These are phyloP conservation scores for Opeltia flavorubescens DNA, from an alignment of 495 filamentous ascomycete genomes.

Conservation along the genomic window DNA sequence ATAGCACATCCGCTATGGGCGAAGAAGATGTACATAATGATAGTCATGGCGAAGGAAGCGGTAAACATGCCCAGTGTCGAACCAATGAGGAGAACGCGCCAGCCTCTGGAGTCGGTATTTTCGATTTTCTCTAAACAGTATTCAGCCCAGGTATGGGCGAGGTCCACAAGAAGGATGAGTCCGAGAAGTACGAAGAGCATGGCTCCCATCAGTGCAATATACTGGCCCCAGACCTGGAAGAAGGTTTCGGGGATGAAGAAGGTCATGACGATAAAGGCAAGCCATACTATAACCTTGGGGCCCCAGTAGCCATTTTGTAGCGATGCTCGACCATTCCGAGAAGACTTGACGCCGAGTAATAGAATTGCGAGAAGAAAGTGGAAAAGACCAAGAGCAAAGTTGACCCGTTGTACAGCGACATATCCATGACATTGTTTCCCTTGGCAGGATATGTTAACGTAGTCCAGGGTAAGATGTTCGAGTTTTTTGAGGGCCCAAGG, in stretches of 20 bases:
- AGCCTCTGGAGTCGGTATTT: slow-evolving; percentile 65
- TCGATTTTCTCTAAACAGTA: slow-evolving; percentile 91
- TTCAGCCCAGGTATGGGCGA: slow-evolving; percentile 97
- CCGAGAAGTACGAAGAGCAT: slow-evolving; percentile 91
- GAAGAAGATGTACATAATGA: slow-evolving; percentile 96
- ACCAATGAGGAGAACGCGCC: slow-evolving; percentile 77
- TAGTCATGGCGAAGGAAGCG: slow-evolving; percentile 77
- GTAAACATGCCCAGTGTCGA: slow-evolving; percentile 93
- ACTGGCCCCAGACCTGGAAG: slow-evolving; percentile 94
- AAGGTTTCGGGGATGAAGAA: slow-evolving; percentile 93
- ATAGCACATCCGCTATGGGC: slow-evolving; percentile 69
- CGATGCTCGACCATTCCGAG: slow-evolving; percentile 73
- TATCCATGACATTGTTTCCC: slow-evolving; percentile 89
- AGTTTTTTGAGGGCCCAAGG: slow-evolving; percentile 96
- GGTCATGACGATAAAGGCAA: slow-evolving; percentile 71
- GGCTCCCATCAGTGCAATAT: slow-evolving; percentile 74
- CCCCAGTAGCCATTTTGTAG: slow-evolving; percentile 97
- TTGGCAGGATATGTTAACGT: slow-evolving; percentile 82
- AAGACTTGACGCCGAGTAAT: slow-evolving; percentile 71
- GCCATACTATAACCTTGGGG: slow-evolving; percentile 72
- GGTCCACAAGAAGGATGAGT: slow-evolving; percentile 81
- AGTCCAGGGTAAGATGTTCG: slow-evolving; percentile 79
- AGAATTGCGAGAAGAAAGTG: slow-evolving; percentile 73
- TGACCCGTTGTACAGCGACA: slow-evolving; percentile 92
- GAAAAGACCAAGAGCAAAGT: slow-evolving; percentile 91